Base-by-base conservation (phyloP, 257 asterid species). In the Schizonepeta tenuifolia region DNA sequence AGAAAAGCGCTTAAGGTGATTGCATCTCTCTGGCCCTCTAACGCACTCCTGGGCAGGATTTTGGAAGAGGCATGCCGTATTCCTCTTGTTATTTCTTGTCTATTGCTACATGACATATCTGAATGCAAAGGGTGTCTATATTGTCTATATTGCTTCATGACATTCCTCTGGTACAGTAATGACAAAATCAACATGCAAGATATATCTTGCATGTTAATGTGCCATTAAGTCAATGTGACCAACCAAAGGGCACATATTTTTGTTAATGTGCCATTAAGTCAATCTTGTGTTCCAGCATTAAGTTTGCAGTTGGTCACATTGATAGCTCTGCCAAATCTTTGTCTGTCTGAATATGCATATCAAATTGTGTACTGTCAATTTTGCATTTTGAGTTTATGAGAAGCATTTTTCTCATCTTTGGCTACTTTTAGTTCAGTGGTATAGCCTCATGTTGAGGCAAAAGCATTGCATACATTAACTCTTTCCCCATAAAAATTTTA, bases 1-100 rank as follows among this genome's bases (percentile, higher is more conserved):
- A 31, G 91, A 91, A 77, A 94, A 91, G 82, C 86, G 92, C 70
- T 90, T 91, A 79, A 95, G 99, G 99, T 94, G 75, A 83, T 72
- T 78, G 68, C 73, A 70, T 83, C 74, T 75, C 74, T 61, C 75
- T 74, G 55, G 62, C 64, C 69, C 70, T 57, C 65, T 78, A 59
- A 62, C 35, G 53, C 66, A 57, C 59, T 61, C 41, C 58, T 49
- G 53, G 68, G 24, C 77, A 60, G 41, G 53, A 53, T 60, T 76
- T 73, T 46, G 69, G 60, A 47, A 61, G 43, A 70, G 68, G 46
- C 81, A 46, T 65, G 71, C 75, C 44, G 3, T 46, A 44, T 59
- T 72, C 77, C 54, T 60, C 65, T 70, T 74, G 67, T 63, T 53
- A 17, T 35, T 67, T 55, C 65, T 43, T 74, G 67, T 67, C 70